phyloP scores from a whole-genome alignment of 176 grass and related monocot species.

The Carex myosuroides region DNA sequence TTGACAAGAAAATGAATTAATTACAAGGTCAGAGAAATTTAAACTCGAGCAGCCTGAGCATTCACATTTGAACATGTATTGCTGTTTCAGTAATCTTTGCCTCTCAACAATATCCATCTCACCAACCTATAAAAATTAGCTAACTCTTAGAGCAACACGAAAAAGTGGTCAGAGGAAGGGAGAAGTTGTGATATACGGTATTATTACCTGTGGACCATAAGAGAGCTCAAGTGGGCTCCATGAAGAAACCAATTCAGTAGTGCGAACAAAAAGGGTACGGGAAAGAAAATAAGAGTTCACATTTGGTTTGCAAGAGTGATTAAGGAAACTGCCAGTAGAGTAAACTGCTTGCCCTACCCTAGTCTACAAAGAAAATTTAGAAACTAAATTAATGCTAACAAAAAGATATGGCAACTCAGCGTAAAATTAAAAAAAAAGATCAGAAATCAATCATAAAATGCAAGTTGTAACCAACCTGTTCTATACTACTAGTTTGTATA shows the following conservation, averaged over 20 bases:
- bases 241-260: conserved; percentile 63
- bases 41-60: conserved; percentile 76
- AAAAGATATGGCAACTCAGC: neutral
- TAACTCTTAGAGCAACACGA: neutral
- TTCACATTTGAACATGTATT: conserved; percentile 68
- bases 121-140: conserved; percentile 48
- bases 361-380: conserved; percentile 39
- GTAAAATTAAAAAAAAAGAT: neutral
- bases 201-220: conserved; percentile 83
- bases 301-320: conserved; percentile 81
- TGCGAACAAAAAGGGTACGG: conserved; percentile 57
- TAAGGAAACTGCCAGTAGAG: conserved; percentile 73
- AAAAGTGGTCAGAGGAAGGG: neutral
- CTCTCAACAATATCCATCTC: conserved; percentile 63
- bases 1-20: conserved; percentile 64
- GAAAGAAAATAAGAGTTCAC: conserved; percentile 80
- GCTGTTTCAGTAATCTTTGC: conserved; percentile 61
- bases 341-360: conserved; percentile 91
- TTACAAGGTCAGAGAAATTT: conserved; percentile 75
- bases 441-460: conserved; percentile 8
- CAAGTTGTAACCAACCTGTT: conserved; percentile 62
- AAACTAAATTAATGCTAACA: conserved; percentile 13
- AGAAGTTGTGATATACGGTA: neutral
- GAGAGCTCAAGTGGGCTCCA: conserved; percentile 71
- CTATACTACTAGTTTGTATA: conserved; percentile 38